Base-by-base conservation (phyloP, 2,329 filamentous ascomycete species). In the Sclerotiophoma versabilis region DNA sequence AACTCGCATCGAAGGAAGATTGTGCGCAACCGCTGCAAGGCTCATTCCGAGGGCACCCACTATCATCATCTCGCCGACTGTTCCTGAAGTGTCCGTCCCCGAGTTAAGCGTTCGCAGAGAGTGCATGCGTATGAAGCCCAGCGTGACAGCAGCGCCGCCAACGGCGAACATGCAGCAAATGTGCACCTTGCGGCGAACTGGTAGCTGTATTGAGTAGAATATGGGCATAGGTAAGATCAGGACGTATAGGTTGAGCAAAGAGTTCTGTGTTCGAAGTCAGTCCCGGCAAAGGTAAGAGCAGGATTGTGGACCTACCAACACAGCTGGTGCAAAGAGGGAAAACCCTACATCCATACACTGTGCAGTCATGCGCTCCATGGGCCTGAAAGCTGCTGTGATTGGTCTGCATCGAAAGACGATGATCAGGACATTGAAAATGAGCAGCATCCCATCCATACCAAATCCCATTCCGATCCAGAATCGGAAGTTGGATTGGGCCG, bases 81-180 rank as follows among this genome's bases (percentile, higher is more conserved):
- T 39, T 10, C 4, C 26, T 5, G 37, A 36, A 2, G 30, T 51
- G 11, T 43, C 7, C 6, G 20, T 42, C 19, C 19, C 23, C 1
- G 49, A 25, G 17, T 11, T 53, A n/a, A 53, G 29, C 7, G 25
- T 26, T 11, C 20, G 12, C 12, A 54, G 23, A 9, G 44, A 20
- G 22, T 49, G 29, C 19, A 57, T 22, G n/a, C 49, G 54, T n/a
- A 57, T 37, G 19, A 49, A 41, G 39, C 39, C 33, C 20, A 57
- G 14, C 23, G 27, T 19, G 11, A 57, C 44, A 36, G 54, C 39
- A 7, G 27, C 34, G 12, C 38, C 39, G 12, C 54, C 54, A 15
- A 52, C 30, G 7, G 29, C 9, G 11, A 49, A 42, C 19, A 57
- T 36, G 23, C 44, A 49, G 10, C 43, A 33, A 2, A 57, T 33